Conservation (phyloP, 202 grass and related monocot genomes). For the Thinopyrum obtusiflorum region DNA sequence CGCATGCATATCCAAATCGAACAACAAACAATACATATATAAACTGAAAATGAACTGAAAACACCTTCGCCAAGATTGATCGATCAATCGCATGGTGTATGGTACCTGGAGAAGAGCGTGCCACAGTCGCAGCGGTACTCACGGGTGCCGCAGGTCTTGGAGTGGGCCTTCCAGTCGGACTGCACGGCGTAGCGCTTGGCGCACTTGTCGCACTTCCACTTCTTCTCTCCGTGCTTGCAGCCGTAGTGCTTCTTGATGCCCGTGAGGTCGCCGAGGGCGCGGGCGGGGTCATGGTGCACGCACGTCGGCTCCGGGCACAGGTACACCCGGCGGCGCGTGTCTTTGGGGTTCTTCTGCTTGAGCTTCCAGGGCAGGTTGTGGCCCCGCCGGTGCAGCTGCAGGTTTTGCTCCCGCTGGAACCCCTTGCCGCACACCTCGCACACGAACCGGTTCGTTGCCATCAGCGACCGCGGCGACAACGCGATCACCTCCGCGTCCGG, state of each 20-base stretch:
- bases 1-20: not conserved
- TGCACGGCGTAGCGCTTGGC: constrained; percentile 96
- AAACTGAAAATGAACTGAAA: not conserved
- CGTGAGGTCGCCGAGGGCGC: constrained; percentile 89
- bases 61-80: too few relatives aligned
- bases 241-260: constrained; percentile 99
- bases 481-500: constrained; percentile 95
- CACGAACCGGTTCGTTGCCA: constrained; percentile 97
- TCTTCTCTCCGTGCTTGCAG: constrained; percentile 99
- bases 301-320: constrained; percentile 94
- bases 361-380: constrained; percentile 99
- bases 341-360: constrained; percentile 96
- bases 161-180: constrained; percentile 99
- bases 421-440: constrained; percentile 98
- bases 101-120: constrained; percentile 92
- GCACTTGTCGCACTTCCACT: constrained; percentile 99
- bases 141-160: constrained; percentile 92
- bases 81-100: not conserved
- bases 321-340: constrained; percentile 70
- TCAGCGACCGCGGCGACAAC: constrained; percentile 71
- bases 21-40: not conserved
- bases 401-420: constrained; percentile 98
- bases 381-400: constrained; percentile 94
- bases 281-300: constrained; percentile 92
- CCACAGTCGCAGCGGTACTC: constrained; percentile 99